phyloP scores from a whole-genome alignment of 176 grass and related monocot species.

The Aegilops speltoides region DNA sequence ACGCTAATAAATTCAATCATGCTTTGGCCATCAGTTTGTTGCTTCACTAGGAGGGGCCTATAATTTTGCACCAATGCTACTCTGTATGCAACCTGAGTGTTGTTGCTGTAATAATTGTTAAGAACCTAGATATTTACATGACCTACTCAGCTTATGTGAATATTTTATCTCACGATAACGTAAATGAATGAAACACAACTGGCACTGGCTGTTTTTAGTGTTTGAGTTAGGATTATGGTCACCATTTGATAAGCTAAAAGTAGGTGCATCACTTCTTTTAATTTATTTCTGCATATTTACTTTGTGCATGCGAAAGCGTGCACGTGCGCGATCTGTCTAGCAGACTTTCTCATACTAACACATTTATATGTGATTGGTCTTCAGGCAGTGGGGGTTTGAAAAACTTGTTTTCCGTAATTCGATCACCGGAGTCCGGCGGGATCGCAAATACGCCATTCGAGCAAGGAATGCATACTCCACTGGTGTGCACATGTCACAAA shows the following conservation, averaged over 20 bases:
- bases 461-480: conserved; percentile 66
- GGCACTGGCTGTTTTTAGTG: background rate
- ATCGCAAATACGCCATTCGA: conserved; percentile 82
- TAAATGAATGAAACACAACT: background rate
- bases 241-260: background rate
- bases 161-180: background rate
- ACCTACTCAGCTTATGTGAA: background rate
- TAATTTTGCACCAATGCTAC: background rate
- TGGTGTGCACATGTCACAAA: conserved; percentile 89
- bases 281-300: background rate
- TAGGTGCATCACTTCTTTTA: background rate
- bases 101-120: background rate
- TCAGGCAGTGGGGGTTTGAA: conserved; percentile 85
- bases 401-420: conserved; percentile 78
- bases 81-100: background rate
- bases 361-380: background rate
- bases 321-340: background rate
- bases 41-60: background rate
- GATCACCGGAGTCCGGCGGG: conserved; percentile 58
- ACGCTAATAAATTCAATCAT: background rate
- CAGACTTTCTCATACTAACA: background rate
- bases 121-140: background rate
- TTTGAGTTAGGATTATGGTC: background rate
- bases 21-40: background rate
- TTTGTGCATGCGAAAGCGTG: background rate